Evolutionary conservation across 768 basidiomycete genomes (phyloP).

Genomic region (Agrocybe praecox): DNA sequence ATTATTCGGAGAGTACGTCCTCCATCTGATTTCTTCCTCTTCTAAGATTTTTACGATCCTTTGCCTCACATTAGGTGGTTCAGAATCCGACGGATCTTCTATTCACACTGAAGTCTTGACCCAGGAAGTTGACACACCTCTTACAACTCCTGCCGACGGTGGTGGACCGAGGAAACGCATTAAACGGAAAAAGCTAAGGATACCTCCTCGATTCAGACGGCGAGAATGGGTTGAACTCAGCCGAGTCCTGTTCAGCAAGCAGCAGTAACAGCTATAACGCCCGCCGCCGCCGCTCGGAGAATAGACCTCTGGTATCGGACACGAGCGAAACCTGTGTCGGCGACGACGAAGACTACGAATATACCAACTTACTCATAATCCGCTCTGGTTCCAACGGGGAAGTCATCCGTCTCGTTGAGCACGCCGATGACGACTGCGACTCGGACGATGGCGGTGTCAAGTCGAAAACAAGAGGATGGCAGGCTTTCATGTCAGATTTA

Average conservation of each 20-base stretch:
- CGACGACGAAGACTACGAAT: not conserved
- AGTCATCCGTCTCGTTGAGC: conserved; percentile 3
- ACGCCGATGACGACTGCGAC: not conserved
- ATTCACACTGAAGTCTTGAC: not conserved
- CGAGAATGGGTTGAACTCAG: conserved; percentile 16
- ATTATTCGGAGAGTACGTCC: not conserved
- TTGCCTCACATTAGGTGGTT: not conserved
- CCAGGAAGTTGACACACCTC: not conserved
- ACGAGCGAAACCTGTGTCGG: not conserved
- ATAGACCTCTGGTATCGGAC: not conserved
- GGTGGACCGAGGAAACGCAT: conserved; percentile 21
- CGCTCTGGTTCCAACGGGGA: conserved; percentile 3
- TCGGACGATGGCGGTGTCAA: not conserved
- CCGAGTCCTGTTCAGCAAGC: not conserved
- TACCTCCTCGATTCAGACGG: conserved; percentile 48
- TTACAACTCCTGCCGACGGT: conserved; percentile 8
- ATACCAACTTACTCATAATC: not conserved
- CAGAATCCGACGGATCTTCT: conserved; percentile 1
- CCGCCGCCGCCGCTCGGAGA: not conserved
- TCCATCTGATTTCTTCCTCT: no score
- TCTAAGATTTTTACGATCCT: not conserved
- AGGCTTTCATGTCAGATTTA: conserved; percentile 18
- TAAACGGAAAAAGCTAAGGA: conserved; percentile 19
- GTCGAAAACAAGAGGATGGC: conserved; percentile 7
- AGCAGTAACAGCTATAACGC: not conserved